These are phyloP conservation scores for Funneliformis caledonium DNA, from an alignment of 371 early-diverging fungal species.

Conservation along the genomic window DNA sequence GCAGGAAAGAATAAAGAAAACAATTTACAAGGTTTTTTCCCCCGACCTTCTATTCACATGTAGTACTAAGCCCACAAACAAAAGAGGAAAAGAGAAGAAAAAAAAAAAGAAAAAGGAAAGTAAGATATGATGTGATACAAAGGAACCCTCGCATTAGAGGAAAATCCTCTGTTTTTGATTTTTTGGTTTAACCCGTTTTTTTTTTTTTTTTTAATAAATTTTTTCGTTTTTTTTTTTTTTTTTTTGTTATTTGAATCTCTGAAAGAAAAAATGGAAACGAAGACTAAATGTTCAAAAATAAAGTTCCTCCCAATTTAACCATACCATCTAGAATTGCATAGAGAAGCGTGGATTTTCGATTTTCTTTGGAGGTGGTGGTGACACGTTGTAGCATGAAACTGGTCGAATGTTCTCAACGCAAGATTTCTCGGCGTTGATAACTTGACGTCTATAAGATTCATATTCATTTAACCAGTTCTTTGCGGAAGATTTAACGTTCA, in stretches of 20 bases:
- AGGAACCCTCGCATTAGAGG: background rate
- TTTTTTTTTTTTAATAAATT: too few relatives aligned
- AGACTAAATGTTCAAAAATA: too few relatives aligned
- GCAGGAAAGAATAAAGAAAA: background rate
- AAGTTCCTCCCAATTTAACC: background rate
- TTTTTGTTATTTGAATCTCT: too few relatives aligned
- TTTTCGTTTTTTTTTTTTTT: too few relatives aligned
- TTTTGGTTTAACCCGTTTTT: too few relatives aligned
- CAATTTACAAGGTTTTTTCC: background rate
- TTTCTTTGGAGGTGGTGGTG: background rate
- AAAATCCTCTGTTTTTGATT: too few relatives aligned
- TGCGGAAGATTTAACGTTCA: conserved; percentile 6
- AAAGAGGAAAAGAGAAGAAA: background rate
- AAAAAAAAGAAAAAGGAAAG: background rate
- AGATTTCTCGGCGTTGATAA: conserved; percentile 5
- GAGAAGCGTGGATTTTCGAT: background rate
- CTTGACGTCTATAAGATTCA: conserved; percentile 2
- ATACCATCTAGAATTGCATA: background rate
- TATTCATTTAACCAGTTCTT: conserved; percentile 27
- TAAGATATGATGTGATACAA: background rate
- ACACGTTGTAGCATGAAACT: background rate
- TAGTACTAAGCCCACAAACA: background rate
- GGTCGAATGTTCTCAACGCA: background rate
- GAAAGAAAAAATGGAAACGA: too few relatives aligned
- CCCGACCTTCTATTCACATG: background rate